Evolutionary conservation across 1,284 basidiomycete genomes (phyloP), one percentile per base, ranked within the genome.

Genomic region (Malassezia slooffiae): DNA sequence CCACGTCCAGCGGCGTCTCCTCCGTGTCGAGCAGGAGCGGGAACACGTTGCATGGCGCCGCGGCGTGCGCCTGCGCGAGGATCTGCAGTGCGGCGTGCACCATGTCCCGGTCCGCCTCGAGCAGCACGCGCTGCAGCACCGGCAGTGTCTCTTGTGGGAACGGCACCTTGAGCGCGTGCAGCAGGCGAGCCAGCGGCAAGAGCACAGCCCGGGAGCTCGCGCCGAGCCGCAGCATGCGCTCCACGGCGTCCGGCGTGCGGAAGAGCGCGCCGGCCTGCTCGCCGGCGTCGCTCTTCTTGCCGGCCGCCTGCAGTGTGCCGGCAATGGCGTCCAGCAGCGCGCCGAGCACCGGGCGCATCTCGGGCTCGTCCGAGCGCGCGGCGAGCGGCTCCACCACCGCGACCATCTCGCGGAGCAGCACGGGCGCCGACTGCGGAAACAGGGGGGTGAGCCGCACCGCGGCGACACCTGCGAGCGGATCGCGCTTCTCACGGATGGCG

Each of bases 11-110:
- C 1, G 55, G 50, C 13, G 52, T 60, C 9, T 38, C 47, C 42
- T 68, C 66, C 10, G 63, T 53, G 19, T 61, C 59, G 20, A 51
- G 45, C 8, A 67, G 45, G 42, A 46, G 43, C 27, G 16, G 17
- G 22, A 34, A 40, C 15, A 51, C 43, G n/a, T 40, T 39, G 35
- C 30, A 26, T 16, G 22, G 27, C 17, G 29, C 30, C 3, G 29
- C 15, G 5, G 17, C 24, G n/a, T 27, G 16, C 21, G 46, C 41
- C 2, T 53, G 26, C 5, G 55, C 39, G n/a, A 67, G 44, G 8
- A 65, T 41, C 24, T 52, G 49, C 22, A 60, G 42, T 3, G 61
- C 53, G 1, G 61, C 54, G 3, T 47, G 42, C 5, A 63, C 60
- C 17, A 58, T 22, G 1, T 35, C 37, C 0, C 54, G 58, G 21